phyloP scores from a whole-genome alignment of 257 asterid species.

The Solanum pimpinellifolium region DNA sequence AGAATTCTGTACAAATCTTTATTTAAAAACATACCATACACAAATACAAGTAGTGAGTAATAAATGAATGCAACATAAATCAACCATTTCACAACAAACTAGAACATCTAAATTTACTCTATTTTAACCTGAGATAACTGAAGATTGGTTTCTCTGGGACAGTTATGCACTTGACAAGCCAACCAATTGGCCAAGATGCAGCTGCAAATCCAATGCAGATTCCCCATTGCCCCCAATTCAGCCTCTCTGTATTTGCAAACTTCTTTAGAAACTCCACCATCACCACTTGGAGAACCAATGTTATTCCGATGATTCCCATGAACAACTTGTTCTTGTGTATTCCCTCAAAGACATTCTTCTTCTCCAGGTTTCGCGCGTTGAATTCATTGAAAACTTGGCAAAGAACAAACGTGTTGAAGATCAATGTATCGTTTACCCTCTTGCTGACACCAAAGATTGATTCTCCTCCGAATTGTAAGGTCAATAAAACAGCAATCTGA shows the following conservation, averaged over 20 bases:
- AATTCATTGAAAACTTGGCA: constrained; percentile 9
- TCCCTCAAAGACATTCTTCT: constrained; percentile 15
- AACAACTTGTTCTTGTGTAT: background rate
- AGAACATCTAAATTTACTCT: background rate
- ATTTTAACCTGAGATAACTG: background rate
- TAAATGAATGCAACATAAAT: background rate
- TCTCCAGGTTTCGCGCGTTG: constrained; percentile 13
- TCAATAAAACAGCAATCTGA: background rate
- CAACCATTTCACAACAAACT: background rate
- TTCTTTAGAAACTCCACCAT: no score
- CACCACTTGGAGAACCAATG: no score
- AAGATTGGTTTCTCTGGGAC: no score
- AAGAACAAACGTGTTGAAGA: background rate
- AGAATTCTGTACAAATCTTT: background rate
- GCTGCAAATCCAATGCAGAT: no score
- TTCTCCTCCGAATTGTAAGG: background rate
- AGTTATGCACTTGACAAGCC: no score
- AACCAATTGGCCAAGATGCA: no score
- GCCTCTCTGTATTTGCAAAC: no score
- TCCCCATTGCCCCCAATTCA: no score
- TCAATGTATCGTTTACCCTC: background rate
- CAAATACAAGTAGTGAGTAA: background rate
- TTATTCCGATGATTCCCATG: no score
- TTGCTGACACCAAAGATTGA: background rate
- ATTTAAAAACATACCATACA: background rate